These are phyloP conservation scores for Leishmania turanica DNA, from an alignment of 208 protist genomes.

Conservation along the genomic window DNA sequence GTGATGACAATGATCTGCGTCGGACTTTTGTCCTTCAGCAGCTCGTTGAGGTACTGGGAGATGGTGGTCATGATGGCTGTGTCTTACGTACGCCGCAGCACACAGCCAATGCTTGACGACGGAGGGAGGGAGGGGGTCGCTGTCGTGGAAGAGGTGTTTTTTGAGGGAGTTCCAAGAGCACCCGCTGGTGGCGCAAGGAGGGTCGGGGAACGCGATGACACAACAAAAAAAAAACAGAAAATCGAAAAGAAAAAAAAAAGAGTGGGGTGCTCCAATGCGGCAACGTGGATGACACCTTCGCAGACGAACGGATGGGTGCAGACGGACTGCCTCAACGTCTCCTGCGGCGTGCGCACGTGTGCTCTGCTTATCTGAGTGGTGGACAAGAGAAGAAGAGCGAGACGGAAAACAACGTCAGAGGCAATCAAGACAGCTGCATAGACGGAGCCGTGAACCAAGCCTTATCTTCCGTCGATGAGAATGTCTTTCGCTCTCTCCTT, in stretches of 20 bases:
- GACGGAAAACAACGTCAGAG: not conserved
- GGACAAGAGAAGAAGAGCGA: not conserved
- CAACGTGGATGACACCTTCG: not conserved
- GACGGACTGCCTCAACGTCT: not conserved
- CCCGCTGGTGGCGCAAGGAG: not conserved
- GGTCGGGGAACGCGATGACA: not conserved
- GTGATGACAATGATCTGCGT: slow-evolving; percentile 67
- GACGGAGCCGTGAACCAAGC: not conserved
- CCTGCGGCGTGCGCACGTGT: not conserved
- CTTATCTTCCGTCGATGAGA: not conserved
- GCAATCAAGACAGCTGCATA: not conserved
- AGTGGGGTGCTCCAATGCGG: not conserved
- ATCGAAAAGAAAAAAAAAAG: slow-evolving; percentile 22
- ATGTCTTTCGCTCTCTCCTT: not conserved
- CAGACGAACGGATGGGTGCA: not conserved
- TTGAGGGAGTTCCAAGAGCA: not conserved
- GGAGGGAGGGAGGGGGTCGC: too few relatives aligned
- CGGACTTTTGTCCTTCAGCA: slow-evolving; percentile 51
- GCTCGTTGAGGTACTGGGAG: slow-evolving; percentile 59
- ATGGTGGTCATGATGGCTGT: slow-evolving; percentile 41
- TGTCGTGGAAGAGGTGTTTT: not conserved
- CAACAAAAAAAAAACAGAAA: slow-evolving; percentile 4
- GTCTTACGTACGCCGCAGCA: not conserved
- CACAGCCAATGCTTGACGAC: not conserved
- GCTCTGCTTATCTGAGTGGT: not conserved